Evolutionary conservation across 1,139 yeast genomes (phyloP).

Genomic region (Saccharomyces hybrid): DNA sequence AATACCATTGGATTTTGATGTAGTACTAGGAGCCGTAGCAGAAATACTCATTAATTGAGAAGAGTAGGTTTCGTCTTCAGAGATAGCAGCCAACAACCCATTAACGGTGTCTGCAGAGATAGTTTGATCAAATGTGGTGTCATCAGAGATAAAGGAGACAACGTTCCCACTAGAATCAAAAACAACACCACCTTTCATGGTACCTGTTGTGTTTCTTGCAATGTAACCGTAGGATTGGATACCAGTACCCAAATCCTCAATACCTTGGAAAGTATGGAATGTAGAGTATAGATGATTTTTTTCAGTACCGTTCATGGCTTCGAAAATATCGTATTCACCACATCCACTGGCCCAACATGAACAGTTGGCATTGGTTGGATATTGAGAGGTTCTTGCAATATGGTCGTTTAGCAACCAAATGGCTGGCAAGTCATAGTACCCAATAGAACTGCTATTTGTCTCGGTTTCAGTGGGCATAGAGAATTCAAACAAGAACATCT

Average conservation of each 20-base stretch:
- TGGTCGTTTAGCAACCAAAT: constrained; percentile 68
- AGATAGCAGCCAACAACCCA: constrained; percentile 15
- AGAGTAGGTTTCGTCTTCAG: constrained; percentile 18
- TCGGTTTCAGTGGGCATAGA: constrained; percentile 48
- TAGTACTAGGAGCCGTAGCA: constrained; percentile 25
- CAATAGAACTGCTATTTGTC: constrained; percentile 33
- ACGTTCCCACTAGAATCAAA: constrained; percentile 56
- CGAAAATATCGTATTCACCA: constrained; percentile 79
- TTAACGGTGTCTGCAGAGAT: constrained; percentile 25
- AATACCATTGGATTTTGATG: constrained; percentile 18
- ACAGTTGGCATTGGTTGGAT: constrained; percentile 52
- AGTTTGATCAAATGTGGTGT: constrained; percentile 41
- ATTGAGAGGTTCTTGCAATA: constrained; percentile 74
- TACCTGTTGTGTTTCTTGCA: constrained; percentile 40
- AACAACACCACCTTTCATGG: constrained; percentile 64
- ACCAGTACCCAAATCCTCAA: constrained; percentile 51
- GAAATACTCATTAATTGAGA: constrained; percentile 22
- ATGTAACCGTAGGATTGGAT: constrained; percentile 51
- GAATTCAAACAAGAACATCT: constrained; percentile 68
- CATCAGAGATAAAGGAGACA: constrained; percentile 51
- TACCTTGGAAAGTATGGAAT: constrained; percentile 68
- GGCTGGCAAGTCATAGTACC: constrained; percentile 58
- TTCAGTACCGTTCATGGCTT: constrained; percentile 50
- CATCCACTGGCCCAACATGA: constrained; percentile 75
- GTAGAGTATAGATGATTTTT: constrained; percentile 52